phyloP scores from a whole-genome alignment of 2,329 filamentous ascomycete species.

The Aspergillus fructus region DNA sequence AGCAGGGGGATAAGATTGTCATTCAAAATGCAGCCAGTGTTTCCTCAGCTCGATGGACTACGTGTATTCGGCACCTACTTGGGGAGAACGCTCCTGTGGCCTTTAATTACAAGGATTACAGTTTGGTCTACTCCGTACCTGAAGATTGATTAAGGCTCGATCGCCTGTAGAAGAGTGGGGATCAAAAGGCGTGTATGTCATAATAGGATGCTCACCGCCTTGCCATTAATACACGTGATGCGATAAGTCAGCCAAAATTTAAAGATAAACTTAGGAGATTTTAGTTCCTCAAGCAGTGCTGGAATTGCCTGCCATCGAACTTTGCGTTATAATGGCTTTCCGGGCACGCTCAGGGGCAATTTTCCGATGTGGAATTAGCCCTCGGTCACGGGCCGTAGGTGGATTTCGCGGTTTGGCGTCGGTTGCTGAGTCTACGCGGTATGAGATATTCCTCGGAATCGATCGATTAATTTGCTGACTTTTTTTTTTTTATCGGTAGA shows the following conservation, averaged over 20 bases:
- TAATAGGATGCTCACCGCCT: background rate
- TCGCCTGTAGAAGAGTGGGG: too few species aligned
- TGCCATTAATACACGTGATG: constrained; percentile 1
- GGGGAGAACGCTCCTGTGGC: background rate
- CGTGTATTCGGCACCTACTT: background rate
- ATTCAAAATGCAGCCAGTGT: too few species aligned
- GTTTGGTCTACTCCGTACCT: background rate
- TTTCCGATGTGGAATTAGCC: constrained; percentile 26
- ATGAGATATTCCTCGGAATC: constrained; percentile 12
- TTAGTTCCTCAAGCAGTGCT: background rate
- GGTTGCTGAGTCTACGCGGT: constrained; percentile 39
- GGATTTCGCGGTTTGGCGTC: constrained; percentile 39
- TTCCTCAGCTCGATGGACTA: background rate
- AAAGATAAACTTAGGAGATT: background rate
- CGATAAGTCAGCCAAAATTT: constrained; percentile 11
- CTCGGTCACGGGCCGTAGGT: constrained; percentile 21
- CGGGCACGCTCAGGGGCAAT: constrained; percentile 31
- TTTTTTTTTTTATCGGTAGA: constrained; percentile 38
- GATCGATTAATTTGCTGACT: constrained; percentile 7
- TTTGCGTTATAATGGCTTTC: constrained; percentile 32
- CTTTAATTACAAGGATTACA: background rate
- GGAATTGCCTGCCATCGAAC: background rate
- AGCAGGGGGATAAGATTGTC: background rate
- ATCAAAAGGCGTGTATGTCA: background rate
- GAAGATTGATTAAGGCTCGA: background rate